A percentile compares a stretch with the other conserved stretches of the same genome.
These are phyloP conservation scores for Scheffersomyces amazonensis DNA, from an alignment of 805 yeast species.

Conservation along the genomic window DNA sequence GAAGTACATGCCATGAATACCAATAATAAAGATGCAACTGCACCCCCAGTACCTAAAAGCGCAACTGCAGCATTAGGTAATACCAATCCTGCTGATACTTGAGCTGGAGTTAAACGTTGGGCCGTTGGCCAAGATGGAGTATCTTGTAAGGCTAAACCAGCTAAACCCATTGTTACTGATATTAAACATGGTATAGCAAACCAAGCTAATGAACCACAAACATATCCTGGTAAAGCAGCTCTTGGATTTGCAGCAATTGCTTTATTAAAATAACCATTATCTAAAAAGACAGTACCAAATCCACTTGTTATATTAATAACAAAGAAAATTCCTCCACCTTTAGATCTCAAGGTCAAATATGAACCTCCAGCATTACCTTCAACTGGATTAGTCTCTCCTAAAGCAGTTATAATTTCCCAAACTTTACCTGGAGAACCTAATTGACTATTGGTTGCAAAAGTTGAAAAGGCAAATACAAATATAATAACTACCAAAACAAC, in stretches of 20 bases:
- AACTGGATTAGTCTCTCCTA: constrained; percentile 62
- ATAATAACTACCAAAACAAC: constrained; percentile 70
- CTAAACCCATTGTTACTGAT: constrained; percentile 85
- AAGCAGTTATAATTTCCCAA: constrained; percentile 66
- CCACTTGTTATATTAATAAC: constrained; percentile 85
- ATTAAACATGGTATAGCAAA: constrained; percentile 83
- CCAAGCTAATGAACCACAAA: constrained; percentile 88
- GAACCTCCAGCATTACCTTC: constrained; percentile 83
- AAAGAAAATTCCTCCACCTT: constrained; percentile 83
- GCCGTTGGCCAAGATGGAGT: constrained; percentile 81
- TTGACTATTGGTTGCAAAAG: constrained; percentile 64
- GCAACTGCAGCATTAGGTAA: constrained; percentile 80
- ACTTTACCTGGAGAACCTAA: constrained; percentile 83
- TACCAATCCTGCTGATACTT: constrained; percentile 79
- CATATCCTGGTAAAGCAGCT: constrained; percentile 83
- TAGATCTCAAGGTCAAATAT: constrained; percentile 82
- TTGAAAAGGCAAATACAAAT: constrained; percentile 75
- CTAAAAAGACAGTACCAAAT: constrained; percentile 85
- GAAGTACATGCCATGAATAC: constrained; percentile 92
- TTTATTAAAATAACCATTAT: constrained; percentile 86
- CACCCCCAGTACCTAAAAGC: constrained; percentile 83
- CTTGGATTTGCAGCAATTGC: constrained; percentile 84
- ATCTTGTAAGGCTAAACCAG: constrained; percentile 69
- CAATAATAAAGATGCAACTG: constrained; percentile 73
- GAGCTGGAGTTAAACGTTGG: constrained; percentile 56